phyloP scores from a whole-genome alignment of 2,329 filamentous ascomycete species.

The Neurospora sp. region DNA sequence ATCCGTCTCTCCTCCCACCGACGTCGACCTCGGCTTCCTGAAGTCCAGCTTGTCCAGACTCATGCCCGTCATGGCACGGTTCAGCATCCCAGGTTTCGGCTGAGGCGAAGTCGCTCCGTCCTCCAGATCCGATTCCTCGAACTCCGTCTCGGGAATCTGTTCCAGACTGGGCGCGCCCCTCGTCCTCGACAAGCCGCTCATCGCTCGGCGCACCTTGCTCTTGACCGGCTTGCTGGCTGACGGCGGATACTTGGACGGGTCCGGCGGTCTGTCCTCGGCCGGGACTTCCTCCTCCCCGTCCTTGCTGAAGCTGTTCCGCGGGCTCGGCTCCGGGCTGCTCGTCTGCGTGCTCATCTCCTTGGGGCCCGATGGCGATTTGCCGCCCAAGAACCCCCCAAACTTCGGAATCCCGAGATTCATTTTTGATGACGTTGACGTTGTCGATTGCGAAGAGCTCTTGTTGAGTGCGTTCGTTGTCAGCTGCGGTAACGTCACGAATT shows the following conservation, averaged over 20 bases:
- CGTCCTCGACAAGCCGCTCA: neutral
- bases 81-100: neutral
- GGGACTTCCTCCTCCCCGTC: neutral
- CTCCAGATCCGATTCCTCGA: neutral
- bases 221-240: neutral
- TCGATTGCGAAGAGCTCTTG: neutral
- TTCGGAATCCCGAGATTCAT: neutral
- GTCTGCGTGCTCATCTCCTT: neutral
- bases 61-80: neutral
- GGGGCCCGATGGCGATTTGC: neutral
- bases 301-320: neutral
- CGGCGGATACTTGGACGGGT: neutral
- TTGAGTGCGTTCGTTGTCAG: neutral
- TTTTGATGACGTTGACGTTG: neutral
- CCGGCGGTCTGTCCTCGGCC: neutral
- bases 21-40: neutral
- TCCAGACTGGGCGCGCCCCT: neutral
- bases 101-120: neutral
- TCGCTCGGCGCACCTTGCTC: neutral
- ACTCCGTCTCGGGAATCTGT: neutral
- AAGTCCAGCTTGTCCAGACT: neutral
- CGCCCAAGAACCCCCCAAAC: neutral
- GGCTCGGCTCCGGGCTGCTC: neutral
- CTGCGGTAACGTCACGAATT: neutral
- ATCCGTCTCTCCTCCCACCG: neutral